Conservation (phyloP, 345 rosid genomes). For the Acer saccharum region DNA sequence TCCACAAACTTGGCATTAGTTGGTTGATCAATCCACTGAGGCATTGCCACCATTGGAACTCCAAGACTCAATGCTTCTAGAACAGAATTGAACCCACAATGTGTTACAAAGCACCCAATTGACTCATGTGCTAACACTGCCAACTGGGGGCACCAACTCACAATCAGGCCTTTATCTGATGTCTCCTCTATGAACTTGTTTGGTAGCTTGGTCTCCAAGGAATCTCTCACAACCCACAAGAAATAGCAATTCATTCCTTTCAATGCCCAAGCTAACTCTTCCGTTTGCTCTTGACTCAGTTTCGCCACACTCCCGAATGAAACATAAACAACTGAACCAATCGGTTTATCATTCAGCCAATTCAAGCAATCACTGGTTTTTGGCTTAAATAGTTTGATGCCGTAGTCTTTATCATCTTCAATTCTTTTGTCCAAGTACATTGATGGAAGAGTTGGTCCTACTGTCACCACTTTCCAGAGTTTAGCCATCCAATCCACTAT, state of each 20-base stretch:
- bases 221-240: background rate
- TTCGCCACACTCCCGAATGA: background rate
- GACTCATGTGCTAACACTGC: background rate
- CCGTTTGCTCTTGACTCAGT: background rate
- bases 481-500: background rate
- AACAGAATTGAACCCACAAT: conserved; percentile 5
- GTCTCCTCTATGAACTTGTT: background rate
- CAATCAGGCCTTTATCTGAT: background rate
- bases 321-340: background rate
- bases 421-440: background rate
- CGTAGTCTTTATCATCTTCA: background rate
- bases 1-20: background rate
- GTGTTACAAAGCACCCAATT: background rate
- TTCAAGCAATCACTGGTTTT: background rate
- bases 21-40: background rate
- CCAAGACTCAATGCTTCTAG: background rate
- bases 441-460: background rate
- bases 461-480: background rate
- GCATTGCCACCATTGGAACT: conserved; percentile 2
- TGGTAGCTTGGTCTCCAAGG: background rate
- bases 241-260: background rate
- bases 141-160: background rate
- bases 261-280: background rate
- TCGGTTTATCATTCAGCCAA: background rate
- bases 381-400: background rate